phyloP scores from a whole-genome alignment of 257 asterid species.

The Ilex asprella region DNA sequence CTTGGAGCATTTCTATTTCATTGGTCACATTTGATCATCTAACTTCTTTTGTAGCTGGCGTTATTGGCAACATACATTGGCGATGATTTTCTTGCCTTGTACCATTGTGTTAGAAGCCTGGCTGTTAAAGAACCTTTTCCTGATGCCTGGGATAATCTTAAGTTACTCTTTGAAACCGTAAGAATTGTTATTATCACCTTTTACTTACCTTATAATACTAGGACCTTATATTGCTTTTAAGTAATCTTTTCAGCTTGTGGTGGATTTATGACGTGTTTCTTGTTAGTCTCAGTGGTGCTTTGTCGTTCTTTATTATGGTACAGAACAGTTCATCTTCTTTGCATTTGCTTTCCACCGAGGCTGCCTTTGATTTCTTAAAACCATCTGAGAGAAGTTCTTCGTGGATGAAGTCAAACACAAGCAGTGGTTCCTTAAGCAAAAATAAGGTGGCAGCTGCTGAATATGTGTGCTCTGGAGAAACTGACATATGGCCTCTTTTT shows the following conservation, averaged over 20 bases:
- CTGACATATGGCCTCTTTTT: slow-evolving; percentile 59
- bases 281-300: slow-evolving; percentile 12
- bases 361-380: slow-evolving; percentile 48
- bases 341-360: slow-evolving; percentile 33
- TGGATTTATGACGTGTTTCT: background rate
- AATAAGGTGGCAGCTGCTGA: slow-evolving; percentile 25
- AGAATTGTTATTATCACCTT: background rate
- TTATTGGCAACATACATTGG: slow-evolving; percentile 68
- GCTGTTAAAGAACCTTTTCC: slow-evolving; percentile 91
- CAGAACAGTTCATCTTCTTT: slow-evolving; percentile 67
- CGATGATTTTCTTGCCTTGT: slow-evolving; percentile 77
- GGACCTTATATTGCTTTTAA: too few species aligned
- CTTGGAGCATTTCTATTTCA: background rate
- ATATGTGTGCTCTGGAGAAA: slow-evolving; percentile 19
- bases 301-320: slow-evolving; percentile 30
- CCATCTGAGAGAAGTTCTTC: slow-evolving; percentile 40
- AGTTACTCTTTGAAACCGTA: slow-evolving; percentile 83
- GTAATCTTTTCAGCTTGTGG: background rate
- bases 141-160: slow-evolving; percentile 84
- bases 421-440: slow-evolving; percentile 20
- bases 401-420: slow-evolving; percentile 20
- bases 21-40: background rate
- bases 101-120: slow-evolving; percentile 83
- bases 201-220: background rate
- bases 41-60: slow-evolving; percentile 57